Evolutionary conservation across 306 rosid species (phyloP), one percentile per base, ranked within the genome.

Genomic region (Quercus mongolica): DNA sequence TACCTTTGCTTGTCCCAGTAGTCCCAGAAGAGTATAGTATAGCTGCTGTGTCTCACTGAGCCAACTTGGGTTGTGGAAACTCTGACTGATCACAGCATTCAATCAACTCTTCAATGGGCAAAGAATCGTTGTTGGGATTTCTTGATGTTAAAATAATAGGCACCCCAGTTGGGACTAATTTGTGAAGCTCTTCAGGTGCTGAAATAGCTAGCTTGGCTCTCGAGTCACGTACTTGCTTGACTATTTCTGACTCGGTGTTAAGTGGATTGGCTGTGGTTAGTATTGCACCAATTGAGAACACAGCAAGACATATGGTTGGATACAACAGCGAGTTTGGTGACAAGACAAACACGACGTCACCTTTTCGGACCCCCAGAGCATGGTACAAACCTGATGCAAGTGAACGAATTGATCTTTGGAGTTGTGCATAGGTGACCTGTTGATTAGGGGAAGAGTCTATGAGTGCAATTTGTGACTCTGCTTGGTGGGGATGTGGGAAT

Each of bases 1-100:
- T 41, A 41, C 11, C 97, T 84, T 94, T 94, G 82, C 99, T 94
- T 51, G 84, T 75, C 18, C 97, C 95, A 0, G 99, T 94, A 9
- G 97, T 94, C 15, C 99, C 97, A 4, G 99, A 94, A 51, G 99
- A 92, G 84, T 92, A 94, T 35, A 92, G 85, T 73, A 94, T 90
- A 62, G 91, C 97, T 70, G 99, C 97, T 46, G 94, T 83, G 56
- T 92, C 97, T 11, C 93, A 85, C 81, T 87, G 97, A 76, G 69
- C 28, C n/a, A 86, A 80, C n/a, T 74, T 56, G 54, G 76, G 64
- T 52, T 56, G 81, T 2, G 88, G 83, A 65, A 81, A 71, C 78
- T 86, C 88, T 20, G 94, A 83, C 12, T 46, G 19, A 65, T 85
- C 85, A 81, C 97, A 89, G 10, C 91, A 68, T 78, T 88, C 86